Evolutionary conservation across 768 basidiomycete genomes (phyloP), one percentile per base, ranked within the genome.

Genomic region (Tylopilus plumbeoviolaceoides): DNA sequence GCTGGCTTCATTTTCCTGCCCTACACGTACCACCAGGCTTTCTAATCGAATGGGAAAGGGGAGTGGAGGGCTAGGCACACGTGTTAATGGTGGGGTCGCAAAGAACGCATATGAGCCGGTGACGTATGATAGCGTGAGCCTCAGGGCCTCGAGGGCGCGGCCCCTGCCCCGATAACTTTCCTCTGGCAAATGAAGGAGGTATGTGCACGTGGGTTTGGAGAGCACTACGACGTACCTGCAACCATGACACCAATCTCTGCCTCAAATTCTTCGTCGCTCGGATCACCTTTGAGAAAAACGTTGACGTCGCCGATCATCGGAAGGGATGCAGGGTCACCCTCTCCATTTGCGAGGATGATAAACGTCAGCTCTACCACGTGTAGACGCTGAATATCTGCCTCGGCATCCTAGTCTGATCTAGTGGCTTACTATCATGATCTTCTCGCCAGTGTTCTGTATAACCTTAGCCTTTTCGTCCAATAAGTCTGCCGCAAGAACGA

Each of bases 241-340:
- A 95, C 87, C 94, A 95, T 98, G 54, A 95, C 84, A 67, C 95
- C 92, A 25, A 84, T 80, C 63, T 98, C 95, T 3, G 82, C 89
- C 56, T 92, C 85, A 50, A 81, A 78, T 31, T 71, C 74, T 21
- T 75, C 70, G 7, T 72, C 70, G 1, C 67, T 63, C 20, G 68
- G 67, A 17, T 65, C 58, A 43, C 84, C 83, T 43, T 87, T 86
- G 40, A 95, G 70, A 67, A 97, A 97, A 25, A 97, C 70, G 67
- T 97, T 97, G 33, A 93, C 92, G 65, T 98, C 95, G 30, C 95
- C 95, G 18, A 95, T 73, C 92, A 95, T 94, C 10, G 77, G 79
- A 54, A 75, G 63, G 64, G 69, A 60, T 73, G 69, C 60, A 53
- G 57, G 52, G 11, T 60, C 53, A 1, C 66, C 64, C 18, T 55